Base-by-base conservation (phyloP, 495 filamentous ascomycete genomes). In the Hypomontagnella monticulosa region DNA sequence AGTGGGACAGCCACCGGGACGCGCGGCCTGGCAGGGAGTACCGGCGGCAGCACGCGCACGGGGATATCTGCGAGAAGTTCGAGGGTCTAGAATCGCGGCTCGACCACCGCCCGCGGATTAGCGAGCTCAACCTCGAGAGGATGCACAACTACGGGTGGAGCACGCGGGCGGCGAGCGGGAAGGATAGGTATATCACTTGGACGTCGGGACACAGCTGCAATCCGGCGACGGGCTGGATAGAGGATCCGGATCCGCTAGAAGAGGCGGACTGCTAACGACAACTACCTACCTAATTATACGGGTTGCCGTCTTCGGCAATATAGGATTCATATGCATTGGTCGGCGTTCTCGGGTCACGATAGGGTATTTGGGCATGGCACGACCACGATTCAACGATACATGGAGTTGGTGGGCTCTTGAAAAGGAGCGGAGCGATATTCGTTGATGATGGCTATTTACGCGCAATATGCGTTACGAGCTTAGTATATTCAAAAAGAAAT, bases 1-100 rank as follows among this genome's bases (percentile, higher is more conserved):
- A 69, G 14, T 69, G 66, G 66, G 61, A 69, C 9, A 69, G 66
- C 16, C 66, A 69, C 20, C 30, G 61, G 6, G 66, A 65, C 15
- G 30, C 38, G 14, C 49, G 61, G 37, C 46, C 66, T 1, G n/a
- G 33, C n/a, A 33, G 61, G 40, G 43, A 57, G 4, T 14, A 46
- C 3, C 32, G 34, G 3, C 66, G 66, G 3, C 4, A 23, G 18
- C 3, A 15, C 18, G 1, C n/a, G 0, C 27, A 44, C n/a, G 57
- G 61, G 5, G 66, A 58, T 12, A 61, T 69, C 49, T 69, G 66
- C 50, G 5, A 18, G 14, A 41, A 2, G 19, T 69, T 69, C 41
- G 66, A 69, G 20, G 61, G 53, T n/a, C 16, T 69, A 6, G 2
- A 7, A 3, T 65, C 61, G n/a, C 18, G 36, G n/a, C 40, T 46